Evolutionary conservation across 495 filamentous ascomycete species (phyloP), one percentile per base, ranked within the genome.

Genomic region (Geoglossum glabrum): DNA sequence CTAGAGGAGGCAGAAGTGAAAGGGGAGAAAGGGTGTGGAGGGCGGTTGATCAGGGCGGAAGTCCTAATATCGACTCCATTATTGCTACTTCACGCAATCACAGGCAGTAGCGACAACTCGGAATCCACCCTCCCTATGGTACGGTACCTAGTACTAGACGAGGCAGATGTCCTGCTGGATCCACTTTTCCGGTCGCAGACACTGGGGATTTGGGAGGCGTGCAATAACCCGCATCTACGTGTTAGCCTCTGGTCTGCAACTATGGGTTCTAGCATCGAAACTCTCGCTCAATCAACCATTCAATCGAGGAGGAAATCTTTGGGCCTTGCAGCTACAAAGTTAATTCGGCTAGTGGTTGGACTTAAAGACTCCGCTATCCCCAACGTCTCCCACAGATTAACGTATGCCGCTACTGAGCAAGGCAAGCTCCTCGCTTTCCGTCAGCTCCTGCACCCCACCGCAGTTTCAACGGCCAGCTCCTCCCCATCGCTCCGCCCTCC

Each of bases 331-430:
- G 27, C 46, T 65, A 67, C 56, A 76, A 82, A 30, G 0, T 71
- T 94, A 15, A 66, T 95, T 58, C 86, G 92, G 36, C 77, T 97
- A 17, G 85, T 97, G 15, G 86, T 97, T 46, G 92, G 93, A 8
- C 73, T 97, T 57, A 96, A 96, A 71, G 92, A 97, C 70, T 88
- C 87, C 33, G 87, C 92, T 1, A 80, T 96, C 56, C 89, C 92
- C 6, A 95, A 87, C 68, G 84, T 99, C 55, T 74, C 80, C 4
- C 92, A 99, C 72, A 81, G 81, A 60, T 81, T 99, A 21, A 78
- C 85, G 59, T 99, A 97, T 74, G 81, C 86, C 28, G 92, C 87
- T 36, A 93, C 84, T 2, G 92, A 99, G 64, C 81, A 83, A 61
- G 92, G 92, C 60, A 99, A 99, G 66, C 79, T 97, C 26, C 79